Conservation (phyloP, 176 grass and related monocot species). For the Aegilops bicornis region DNA sequence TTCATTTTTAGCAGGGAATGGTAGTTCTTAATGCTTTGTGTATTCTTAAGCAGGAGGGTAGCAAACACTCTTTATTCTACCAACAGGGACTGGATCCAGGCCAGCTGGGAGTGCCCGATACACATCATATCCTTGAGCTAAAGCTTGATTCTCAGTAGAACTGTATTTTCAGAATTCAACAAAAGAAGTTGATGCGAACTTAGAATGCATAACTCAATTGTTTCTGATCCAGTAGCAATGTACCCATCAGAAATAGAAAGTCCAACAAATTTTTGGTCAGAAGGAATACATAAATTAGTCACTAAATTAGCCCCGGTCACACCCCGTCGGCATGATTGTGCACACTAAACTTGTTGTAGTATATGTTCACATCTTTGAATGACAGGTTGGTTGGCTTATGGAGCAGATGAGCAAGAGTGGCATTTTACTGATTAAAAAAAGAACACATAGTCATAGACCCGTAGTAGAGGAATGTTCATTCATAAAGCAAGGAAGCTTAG, state of each 20-base stretch:
- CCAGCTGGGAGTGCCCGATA: not conserved
- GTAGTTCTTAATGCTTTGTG: not conserved
- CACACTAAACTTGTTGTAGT: too few species aligned
- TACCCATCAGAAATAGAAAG: constrained; percentile 91
- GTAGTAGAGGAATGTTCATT: too few species aligned
- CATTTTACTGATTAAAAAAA: too few species aligned
- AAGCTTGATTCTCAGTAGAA: not conserved
- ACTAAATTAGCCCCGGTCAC: too few species aligned
- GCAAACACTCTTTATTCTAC: not conserved
- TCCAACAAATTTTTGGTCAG: not conserved
- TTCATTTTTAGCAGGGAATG: too few species aligned
- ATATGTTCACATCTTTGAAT: too few species aligned
- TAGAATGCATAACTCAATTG: constrained; percentile 79
- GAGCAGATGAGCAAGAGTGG: too few species aligned
- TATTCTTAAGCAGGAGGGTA: not conserved
- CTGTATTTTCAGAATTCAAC: not conserved
- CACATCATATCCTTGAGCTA: not conserved
- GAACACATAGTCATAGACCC: too few species aligned
- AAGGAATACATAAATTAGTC: too few species aligned
- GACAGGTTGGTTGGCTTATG: too few species aligned
- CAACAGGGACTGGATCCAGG: not conserved
- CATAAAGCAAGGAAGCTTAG: too few species aligned
- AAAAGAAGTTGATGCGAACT: constrained; percentile 16
- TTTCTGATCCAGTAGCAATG: constrained; percentile 93
- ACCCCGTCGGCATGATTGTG: too few species aligned